These are phyloP conservation scores for Puccinellia tenuiflora DNA, from an alignment of 176 grass and related monocot species.

Conservation along the genomic window DNA sequence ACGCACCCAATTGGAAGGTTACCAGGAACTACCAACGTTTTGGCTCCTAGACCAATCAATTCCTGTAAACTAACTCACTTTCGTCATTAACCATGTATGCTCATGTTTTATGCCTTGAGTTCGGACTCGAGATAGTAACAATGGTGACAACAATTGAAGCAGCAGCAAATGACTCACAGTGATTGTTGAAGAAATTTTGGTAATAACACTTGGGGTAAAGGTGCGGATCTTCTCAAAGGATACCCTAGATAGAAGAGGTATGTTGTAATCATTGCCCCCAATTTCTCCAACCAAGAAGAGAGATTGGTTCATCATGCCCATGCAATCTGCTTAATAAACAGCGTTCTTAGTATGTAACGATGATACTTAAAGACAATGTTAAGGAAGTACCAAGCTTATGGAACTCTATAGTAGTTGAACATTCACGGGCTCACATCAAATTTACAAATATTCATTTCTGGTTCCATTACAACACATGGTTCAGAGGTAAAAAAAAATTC, in stretches of 20 bases:
- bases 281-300: slow-evolving; percentile 91
- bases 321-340: slow-evolving; percentile 31
- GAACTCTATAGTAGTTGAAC: too few species aligned
- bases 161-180: slow-evolving; percentile 35
- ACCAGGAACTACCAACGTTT: slow-evolving; percentile 69
- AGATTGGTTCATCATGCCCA: slow-evolving; percentile 32
- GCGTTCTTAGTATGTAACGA: not conserved
- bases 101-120: too few species aligned
- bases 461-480: not conserved
- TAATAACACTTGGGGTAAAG: slow-evolving; percentile 61
- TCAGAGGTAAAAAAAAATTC: not conserved
- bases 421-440: too few species aligned
- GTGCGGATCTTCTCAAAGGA: slow-evolving; percentile 51
- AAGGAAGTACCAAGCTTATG: not conserved
- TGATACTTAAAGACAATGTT: not conserved
- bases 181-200: slow-evolving; percentile 58
- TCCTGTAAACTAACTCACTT: slow-evolving; percentile 40
- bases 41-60: slow-evolving; percentile 69
- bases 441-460: not conserved
- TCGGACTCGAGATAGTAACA: not conserved
- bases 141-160: not conserved
- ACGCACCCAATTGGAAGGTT: slow-evolving; percentile 87
- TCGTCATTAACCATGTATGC: not conserved
- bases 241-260: slow-evolving; percentile 34
- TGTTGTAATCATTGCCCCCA: slow-evolving; percentile 93